Base-by-base conservation (phyloP, 192 early-diverging fungal genomes). In the Coemansia asiatica region DNA sequence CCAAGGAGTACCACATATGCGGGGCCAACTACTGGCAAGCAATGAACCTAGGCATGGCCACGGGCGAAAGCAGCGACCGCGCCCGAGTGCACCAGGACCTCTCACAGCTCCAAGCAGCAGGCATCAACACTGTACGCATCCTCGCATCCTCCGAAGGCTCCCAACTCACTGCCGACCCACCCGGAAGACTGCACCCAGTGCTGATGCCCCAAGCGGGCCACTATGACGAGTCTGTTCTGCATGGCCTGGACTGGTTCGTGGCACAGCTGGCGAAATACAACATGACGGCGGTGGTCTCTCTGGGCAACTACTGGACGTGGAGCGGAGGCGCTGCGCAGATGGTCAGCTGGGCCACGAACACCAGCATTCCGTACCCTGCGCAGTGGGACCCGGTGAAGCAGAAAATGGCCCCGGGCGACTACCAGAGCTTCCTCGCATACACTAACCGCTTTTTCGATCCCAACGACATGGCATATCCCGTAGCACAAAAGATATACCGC, bases 1-100 rank as follows among this genome's bases (percentile, higher is more conserved):
- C 69, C 15, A 49, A 64, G 18, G 47, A 62, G 22, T 81, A 83
- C 53, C 56, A 55, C 13, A 58, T 88, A 2, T 70, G 60, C 4
- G 85, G 87, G 13, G 88, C 89, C 51, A 90, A 90, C 74, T 90
- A 88, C 63, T 90, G 89, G 89, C 85, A 89, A 38, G 89, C 87
- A 13, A 90, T 90, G 89, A 87, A 90, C 74, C 74, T 90, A 22
- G 86, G 83, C 16, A 77, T 83, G 73, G 60, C 69, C 5, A 15
- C 28, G 0, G 71, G 79, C 9, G 55, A 67, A 6, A 79, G 81
- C 57, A 81, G 88, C 28, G 64, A 88, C 66, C 76, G 84, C 29
- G 19, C 64, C 2, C 84, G 87, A 1, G 71, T 90, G n/a, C 64
- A 75, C 8, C 44, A 67, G 46, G 89, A 90, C 65, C 73, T 90